phyloP scores from a whole-genome alignment of 495 filamentous ascomycete genomes.

The Aeminium ludgeri region DNA sequence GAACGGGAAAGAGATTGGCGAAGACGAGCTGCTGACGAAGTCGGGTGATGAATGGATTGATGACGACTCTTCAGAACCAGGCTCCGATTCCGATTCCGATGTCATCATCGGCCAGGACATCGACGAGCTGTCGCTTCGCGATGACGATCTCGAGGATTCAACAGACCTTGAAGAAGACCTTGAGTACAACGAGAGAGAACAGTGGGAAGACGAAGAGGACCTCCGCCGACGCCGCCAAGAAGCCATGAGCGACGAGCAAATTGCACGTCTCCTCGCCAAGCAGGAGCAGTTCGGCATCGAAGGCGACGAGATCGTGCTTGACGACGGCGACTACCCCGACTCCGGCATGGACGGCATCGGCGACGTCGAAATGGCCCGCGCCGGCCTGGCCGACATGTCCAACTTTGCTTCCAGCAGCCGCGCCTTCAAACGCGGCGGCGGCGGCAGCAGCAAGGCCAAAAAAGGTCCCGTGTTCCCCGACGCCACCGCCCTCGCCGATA shows the following conservation, averaged over 20 bases:
- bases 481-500: slow-evolving; percentile 48
- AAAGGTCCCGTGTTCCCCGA: too few species aligned
- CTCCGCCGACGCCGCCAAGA: slow-evolving; percentile 18
- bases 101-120: slow-evolving; percentile 10
- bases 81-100: not conserved
- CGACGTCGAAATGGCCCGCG: slow-evolving; percentile 4
- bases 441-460: slow-evolving; percentile 3
- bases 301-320: slow-evolving; percentile 39
- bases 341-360: slow-evolving; percentile 14
- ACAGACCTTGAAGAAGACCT: slow-evolving; percentile 26
- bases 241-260: slow-evolving; percentile 36
- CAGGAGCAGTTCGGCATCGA: slow-evolving; percentile 51
- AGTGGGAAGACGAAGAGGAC: slow-evolving; percentile 21
- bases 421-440: not conserved
- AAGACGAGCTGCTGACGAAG: slow-evolving; percentile 4
- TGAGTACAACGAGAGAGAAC: slow-evolving; percentile 16
- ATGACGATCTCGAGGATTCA: slow-evolving; percentile 11
- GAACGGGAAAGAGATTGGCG: slow-evolving; percentile 7
- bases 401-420: not conserved
- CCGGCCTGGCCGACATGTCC: slow-evolving; percentile 5
- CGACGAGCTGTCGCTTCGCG: slow-evolving; percentile 1
- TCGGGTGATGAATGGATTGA: not conserved
- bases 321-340: slow-evolving; percentile 27
- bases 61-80: not conserved
- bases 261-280: slow-evolving; percentile 43